Evolutionary conservation across 2,329 filamentous ascomycete species (phyloP).

Genomic region (Hirsutella rhossiliensis): DNA sequence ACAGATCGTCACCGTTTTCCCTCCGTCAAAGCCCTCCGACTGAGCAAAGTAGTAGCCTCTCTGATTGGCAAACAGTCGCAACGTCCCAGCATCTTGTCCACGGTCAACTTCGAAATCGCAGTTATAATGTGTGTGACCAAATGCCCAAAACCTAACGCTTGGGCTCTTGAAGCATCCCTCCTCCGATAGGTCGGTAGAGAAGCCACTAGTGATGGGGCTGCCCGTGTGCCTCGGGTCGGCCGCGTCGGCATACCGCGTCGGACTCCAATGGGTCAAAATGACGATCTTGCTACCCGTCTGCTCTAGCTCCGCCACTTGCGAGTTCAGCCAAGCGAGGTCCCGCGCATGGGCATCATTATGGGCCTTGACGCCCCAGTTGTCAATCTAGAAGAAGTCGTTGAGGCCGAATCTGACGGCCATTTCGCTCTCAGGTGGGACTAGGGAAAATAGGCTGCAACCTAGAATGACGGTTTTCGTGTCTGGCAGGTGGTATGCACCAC

Average conservation of each 20-base stretch:
- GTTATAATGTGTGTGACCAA: constrained; percentile 37
- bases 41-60: constrained; percentile 27
- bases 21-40: constrained; percentile 19
- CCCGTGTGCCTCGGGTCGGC: too few species aligned
- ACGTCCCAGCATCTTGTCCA: constrained; percentile 5
- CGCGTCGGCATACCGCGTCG: constrained; percentile 23
- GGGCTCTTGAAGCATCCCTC: constrained; percentile 22
- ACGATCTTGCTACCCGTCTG: too few species aligned
- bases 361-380: constrained; percentile 22
- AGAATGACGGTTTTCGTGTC: too few species aligned
- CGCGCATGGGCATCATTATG: constrained; percentile 27
- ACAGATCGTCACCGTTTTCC: constrained; percentile 11
- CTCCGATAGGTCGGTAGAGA: constrained; percentile 25
- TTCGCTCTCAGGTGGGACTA: constrained; percentile 22
- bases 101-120: constrained; percentile 23
- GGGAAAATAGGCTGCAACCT: constrained; percentile 35
- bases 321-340: constrained; percentile 32
- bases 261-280: constrained; percentile 34
- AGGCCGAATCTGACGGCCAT: constrained; percentile 28
- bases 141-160: constrained; percentile 31
- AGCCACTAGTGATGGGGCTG: constrained; percentile 18
- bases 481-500: constrained; percentile 11
- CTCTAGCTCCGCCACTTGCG: constrained; percentile 23
- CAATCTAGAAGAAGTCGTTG: constrained; percentile 39
- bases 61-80: constrained; percentile 27